Evolutionary conservation across 306 rosid species (phyloP).

Genomic region (Senna tora): DNA sequence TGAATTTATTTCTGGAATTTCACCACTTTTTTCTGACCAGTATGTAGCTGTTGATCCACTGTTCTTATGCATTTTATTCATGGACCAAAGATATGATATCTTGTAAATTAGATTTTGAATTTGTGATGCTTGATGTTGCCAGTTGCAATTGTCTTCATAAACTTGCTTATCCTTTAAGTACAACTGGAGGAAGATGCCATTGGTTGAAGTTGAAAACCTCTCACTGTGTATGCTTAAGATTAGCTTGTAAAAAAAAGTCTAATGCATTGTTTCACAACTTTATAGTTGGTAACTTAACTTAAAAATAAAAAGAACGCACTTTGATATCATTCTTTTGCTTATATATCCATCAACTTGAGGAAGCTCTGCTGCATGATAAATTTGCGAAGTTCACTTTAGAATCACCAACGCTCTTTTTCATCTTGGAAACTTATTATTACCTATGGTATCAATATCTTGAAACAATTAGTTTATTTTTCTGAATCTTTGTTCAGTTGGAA

Average conservation of each 20-base stretch:
- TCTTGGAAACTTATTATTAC: slow-evolving; percentile 1
- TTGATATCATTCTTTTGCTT: slow-evolving; percentile 1
- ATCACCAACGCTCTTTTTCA: slow-evolving; percentile 15
- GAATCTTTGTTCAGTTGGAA: slow-evolving; percentile 8
- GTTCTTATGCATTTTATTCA: slow-evolving; percentile 16
- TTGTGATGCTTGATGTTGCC: slow-evolving; percentile 24
- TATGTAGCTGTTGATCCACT: slow-evolving; percentile 41
- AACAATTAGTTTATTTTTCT: slow-evolving; percentile 10
- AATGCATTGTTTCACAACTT: neutral
- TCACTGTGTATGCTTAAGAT: neutral
- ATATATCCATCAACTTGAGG: neutral
- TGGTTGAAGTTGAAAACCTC: neutral
- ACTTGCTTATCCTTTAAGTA: neutral
- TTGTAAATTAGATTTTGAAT: slow-evolving; percentile 18
- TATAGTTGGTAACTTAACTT: slow-evolving; percentile 9
- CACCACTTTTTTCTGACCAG: slow-evolving; percentile 72
- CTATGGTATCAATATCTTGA: slow-evolving; percentile 8
- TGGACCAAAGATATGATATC: neutral
- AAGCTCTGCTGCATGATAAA: neutral
- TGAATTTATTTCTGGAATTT: slow-evolving; percentile 65
- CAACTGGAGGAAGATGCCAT: neutral
- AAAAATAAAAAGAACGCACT: slow-evolving; percentile 11
- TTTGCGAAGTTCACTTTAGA: neutral
- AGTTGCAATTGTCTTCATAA: slow-evolving; percentile 11
- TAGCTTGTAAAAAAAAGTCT: neutral